Evolutionary conservation across 176 grass and related monocot genomes (phyloP), one percentile per base, ranked within the genome.

Genomic region (Aechmea fasciata): DNA sequence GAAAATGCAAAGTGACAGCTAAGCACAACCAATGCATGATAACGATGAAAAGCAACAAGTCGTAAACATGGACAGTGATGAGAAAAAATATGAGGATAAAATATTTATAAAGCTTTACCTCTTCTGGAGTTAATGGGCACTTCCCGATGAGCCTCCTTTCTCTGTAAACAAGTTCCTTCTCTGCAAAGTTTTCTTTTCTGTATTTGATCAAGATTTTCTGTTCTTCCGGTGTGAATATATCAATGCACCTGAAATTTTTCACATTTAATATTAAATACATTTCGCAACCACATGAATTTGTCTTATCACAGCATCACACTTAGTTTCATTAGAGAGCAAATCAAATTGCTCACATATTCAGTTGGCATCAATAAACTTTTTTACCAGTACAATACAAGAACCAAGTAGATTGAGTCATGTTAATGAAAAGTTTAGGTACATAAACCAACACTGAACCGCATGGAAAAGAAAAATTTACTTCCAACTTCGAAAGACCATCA

Each of bases 41-140:
- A 41, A 7, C 5, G 33, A 17, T 59, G 14, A 12, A 19, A 59
- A 10, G 13, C 13, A 17, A 10, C 3, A 59, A 59, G 19, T 19
- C 9, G 14, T 18, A 59, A 59, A 18, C 15, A 20, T 20, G n/a
- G n/a, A 59, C 19, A 59, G 19, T 20, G 54, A 59, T 18, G 9
- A 20, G 19, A 14, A 59, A 9, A 59, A 17, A 59, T 9, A 59
- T 17, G 54, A 59, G 14, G 33, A 41, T 41, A 41, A 41, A 41
- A 41, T 41, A 41, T 41, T 41, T 0, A 7, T 7, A 41, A 41
- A 41, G 33, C 33, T 6, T 66, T 90, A 93, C 94, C 94, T 99
- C 89, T 85, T 93, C 94, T 75, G 94, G 94, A 79, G 94, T 97
- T 69, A 97, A 97, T 71, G 94, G 94, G 52, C 94, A 97, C 69